Percentiles rank a stretch among this genome's conserved stretches.
Conservation (phyloP, 345 rosid genomes). For the Euphorbia pulcherrima region DNA sequence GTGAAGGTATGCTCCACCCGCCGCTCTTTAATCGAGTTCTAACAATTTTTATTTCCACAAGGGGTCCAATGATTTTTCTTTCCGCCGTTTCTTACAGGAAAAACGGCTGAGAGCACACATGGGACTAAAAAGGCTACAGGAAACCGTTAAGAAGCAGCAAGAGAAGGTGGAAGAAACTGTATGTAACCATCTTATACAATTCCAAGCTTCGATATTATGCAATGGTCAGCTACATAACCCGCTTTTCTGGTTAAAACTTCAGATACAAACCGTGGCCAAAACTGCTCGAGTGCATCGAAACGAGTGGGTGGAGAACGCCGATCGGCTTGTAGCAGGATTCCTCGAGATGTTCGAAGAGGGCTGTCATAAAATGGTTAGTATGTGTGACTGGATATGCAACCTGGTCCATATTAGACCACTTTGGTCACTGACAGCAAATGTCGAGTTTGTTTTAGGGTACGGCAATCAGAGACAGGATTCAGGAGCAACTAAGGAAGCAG, state of each 20-base stretch:
- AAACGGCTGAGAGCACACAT: conserved; percentile 60
- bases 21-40: not conserved
- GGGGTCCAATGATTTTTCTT: not conserved
- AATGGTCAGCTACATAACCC: not conserved
- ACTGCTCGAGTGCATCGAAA: conserved; percentile 53
- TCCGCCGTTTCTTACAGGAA: conserved; percentile 35
- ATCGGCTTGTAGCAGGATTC: conserved; percentile 95
- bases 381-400: not conserved
- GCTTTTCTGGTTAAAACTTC: conserved; percentile 7
- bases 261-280: conserved; percentile 71
- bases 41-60: not conserved
- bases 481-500: conserved; percentile 45
- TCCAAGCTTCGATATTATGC: too few species aligned
- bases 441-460: conserved; percentile 38
- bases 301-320: conserved; percentile 98
- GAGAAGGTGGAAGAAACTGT: conserved; percentile 47
- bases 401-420: not conserved
- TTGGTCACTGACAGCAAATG: not conserved
- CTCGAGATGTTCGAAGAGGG: conserved; percentile 99
- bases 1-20: conserved; percentile 43
- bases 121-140: conserved; percentile 48
- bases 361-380: conserved; percentile 87
- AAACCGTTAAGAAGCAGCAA: conserved; percentile 66
- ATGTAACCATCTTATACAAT: not conserved
- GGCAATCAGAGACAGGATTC: conserved; percentile 60